Base-by-base conservation (phyloP, 805 yeast species). In the Blastobotrys americana region DNA sequence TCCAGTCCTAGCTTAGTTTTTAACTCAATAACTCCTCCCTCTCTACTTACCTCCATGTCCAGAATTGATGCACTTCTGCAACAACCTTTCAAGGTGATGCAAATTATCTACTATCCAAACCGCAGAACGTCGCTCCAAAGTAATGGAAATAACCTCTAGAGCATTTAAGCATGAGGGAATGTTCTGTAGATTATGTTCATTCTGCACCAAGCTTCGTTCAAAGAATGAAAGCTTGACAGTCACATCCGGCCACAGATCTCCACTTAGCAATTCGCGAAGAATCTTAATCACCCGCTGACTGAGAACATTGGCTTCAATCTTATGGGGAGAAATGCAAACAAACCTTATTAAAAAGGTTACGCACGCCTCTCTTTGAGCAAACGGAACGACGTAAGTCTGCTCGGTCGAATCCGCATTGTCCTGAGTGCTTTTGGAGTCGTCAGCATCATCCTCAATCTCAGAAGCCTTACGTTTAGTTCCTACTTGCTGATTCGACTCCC, bases 281-380 rank as follows among this genome's bases (percentile, higher is more conserved):
- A 88, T 80, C n/a, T 78, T 79, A 42, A 93, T 64, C 0, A 96
- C 93, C 39, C 86, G 76, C 46, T 80, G 80, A 10, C 96, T 94
- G 2, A 87, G 65, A 44, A 84, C 88, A 54, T 80, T 80, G 50
- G 88, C 96, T 0, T 93, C 77, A 0, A 90, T 88, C 50, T 93
- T 73, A 47, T 84, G 89, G 2, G 85, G 85, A 45, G 87, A 80
- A 34, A 88, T 78, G 61, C 97, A 89, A 9, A 89, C 82, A 55
- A 84, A 88, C 43, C 97, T 70, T 40, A 90, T 84, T 55, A 93
- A 69, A 60, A 85, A 89, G 0, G 96, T 87, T 17, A 90, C 79
- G 57, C 95, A 87, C 0, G 96, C 86, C 59, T 93, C 97, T 34
- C 94, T 70, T 56, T 85, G 87, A 18, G 82, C 77, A 47, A 82